Percentiles rank a stretch among this genome's conserved stretches.
phyloP scores from a whole-genome alignment of 306 rosid genomes.

The Inga oerstediana region DNA sequence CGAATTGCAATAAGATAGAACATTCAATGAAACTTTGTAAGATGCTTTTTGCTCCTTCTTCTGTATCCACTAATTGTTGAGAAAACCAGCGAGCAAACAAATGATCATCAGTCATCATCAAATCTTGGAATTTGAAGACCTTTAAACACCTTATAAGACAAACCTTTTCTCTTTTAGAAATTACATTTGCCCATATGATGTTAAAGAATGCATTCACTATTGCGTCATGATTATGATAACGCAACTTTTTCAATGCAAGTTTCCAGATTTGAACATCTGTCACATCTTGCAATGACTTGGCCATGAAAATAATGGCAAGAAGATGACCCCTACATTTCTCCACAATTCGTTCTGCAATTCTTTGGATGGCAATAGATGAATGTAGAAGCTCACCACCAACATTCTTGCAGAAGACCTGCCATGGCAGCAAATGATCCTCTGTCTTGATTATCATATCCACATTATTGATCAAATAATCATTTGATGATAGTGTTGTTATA shows the following conservation, averaged over 20 bases:
- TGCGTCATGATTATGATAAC: not conserved
- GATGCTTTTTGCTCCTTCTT: not conserved
- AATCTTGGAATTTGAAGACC: not conserved
- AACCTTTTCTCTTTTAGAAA: not conserved
- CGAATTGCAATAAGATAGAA: not conserved
- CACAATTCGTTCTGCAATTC: not conserved
- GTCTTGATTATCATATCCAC: not conserved
- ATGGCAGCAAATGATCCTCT: conserved; percentile 15
- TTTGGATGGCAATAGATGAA: not conserved
- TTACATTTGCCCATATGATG: not conserved
- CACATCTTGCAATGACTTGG: not conserved
- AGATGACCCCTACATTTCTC: conserved; percentile 17
- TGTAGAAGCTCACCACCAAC: not conserved
- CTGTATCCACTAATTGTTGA: not conserved
- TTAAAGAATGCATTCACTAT: conserved; percentile 13
- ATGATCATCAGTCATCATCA: not conserved
- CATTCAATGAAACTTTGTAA: not conserved
- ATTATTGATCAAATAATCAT: not conserved
- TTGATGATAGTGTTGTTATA: conserved; percentile 7
- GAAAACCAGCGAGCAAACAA: not conserved
- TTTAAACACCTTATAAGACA: not conserved
- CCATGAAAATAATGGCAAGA: not conserved
- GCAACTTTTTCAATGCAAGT: too few relatives aligned
- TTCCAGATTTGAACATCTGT: not conserved
- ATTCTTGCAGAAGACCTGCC: conserved; percentile 5